Conservation (phyloP, 1,284 basidiomycete genomes). For the Clitocybe nebularis region DNA sequence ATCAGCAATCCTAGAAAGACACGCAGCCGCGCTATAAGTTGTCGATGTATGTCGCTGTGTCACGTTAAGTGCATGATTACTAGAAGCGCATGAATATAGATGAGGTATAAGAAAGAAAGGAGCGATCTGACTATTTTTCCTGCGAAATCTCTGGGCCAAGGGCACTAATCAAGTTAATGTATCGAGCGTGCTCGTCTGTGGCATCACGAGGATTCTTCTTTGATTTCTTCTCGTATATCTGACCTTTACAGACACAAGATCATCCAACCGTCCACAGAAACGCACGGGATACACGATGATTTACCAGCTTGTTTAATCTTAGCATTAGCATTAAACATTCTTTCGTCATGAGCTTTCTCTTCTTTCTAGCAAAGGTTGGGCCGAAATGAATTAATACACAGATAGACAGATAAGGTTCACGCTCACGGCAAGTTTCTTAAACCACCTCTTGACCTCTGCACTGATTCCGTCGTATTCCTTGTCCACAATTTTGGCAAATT, state of each 20-base stretch:
- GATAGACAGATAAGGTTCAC: conserved; percentile 5
- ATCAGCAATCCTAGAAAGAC: conserved; percentile 65
- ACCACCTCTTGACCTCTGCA: conserved; percentile 75
- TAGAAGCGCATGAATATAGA: conserved; percentile 24
- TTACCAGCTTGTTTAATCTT: conserved; percentile 75
- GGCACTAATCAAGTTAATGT: conserved; percentile 68
- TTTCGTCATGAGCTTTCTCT: conserved; percentile 71
- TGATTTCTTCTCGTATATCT: conserved; percentile 70
- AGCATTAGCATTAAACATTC: conserved; percentile 61
- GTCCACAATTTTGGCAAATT: conserved; percentile 69
- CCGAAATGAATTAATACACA: conserved; percentile 1
- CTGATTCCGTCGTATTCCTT: conserved; percentile 67
- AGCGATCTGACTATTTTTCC: conserved; percentile 62
- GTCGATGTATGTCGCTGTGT: conserved; percentile 57
- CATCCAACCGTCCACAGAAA: not conserved
- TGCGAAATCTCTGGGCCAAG: conserved; percentile 74
- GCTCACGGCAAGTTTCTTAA: conserved; percentile 72
- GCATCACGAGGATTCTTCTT: conserved; percentile 70
- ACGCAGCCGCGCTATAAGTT: conserved; percentile 58
- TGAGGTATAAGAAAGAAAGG: conserved; percentile 1
- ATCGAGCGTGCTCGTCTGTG: conserved; percentile 70
- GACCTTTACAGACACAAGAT: conserved; percentile 38
- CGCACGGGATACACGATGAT: conserved; percentile 6
- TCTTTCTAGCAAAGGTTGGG: conserved; percentile 55
- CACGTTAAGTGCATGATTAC: conserved; percentile 62